Evolutionary conservation across 2,329 filamentous ascomycete species (phyloP).

Genomic region (Colletotrichum caudatum): DNA sequence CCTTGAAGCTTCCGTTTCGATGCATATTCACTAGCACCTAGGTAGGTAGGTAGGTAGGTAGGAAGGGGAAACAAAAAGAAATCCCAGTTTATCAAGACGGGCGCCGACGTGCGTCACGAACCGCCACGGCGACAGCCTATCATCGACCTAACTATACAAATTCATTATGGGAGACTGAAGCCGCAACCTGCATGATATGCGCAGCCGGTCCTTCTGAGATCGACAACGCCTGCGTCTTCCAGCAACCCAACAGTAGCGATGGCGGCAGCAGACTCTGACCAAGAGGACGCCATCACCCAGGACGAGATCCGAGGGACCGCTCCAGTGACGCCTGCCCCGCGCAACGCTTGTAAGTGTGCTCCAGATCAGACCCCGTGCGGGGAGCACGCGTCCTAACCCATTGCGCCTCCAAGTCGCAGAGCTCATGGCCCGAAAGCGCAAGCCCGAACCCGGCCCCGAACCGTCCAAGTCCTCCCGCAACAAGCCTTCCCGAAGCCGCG

Average conservation of each 20-base stretch:
- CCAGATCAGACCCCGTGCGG: background rate
- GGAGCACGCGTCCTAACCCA: background rate
- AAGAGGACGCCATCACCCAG: conserved; percentile 56
- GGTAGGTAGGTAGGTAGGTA: background rate
- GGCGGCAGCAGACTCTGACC: conserved; percentile 46
- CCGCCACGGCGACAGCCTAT: background rate
- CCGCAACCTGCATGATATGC: background rate
- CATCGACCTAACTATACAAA: background rate
- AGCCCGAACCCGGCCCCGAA: conserved; percentile 44
- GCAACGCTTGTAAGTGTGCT: conserved; percentile 58
- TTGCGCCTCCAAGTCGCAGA: conserved; percentile 47
- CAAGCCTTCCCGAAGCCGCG: conserved; percentile 61
- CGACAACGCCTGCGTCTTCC: background rate
- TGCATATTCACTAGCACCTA: too few species aligned
- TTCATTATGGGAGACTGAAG: conserved; percentile 13
- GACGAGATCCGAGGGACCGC: conserved; percentile 56
- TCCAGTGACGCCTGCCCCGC: conserved; percentile 43
- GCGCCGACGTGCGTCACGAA: background rate
- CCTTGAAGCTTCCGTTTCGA: background rate
- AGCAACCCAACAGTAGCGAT: conserved; percentile 39
- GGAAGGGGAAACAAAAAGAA: background rate
- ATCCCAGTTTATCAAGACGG: background rate
- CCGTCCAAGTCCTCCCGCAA: conserved; percentile 42
- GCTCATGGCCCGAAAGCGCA: conserved; percentile 55
- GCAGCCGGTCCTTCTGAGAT: background rate